Conservation (phyloP, 169 alveolate genomes). For the Theileria orientalis region DNA sequence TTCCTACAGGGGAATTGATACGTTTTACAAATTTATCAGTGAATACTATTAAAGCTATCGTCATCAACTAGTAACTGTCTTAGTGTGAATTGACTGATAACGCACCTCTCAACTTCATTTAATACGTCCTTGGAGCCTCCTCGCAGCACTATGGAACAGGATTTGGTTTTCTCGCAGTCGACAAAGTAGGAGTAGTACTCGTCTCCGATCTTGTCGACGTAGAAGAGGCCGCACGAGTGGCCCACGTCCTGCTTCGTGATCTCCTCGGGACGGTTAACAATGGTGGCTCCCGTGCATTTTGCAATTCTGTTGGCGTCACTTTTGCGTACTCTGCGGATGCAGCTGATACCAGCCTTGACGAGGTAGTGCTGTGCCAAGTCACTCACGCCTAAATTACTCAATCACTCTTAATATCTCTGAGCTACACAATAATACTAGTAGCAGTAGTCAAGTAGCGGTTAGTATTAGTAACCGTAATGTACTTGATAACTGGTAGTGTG, state of each 20-base stretch:
- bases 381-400: constrained; percentile 78
- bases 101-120: constrained; percentile 91
- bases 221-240: constrained; percentile 93
- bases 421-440: too few species aligned
- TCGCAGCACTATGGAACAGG: constrained; percentile 96
- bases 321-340: constrained; percentile 90
- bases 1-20: constrained; percentile 79
- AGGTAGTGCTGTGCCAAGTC: constrained; percentile 96
- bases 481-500: too few species aligned
- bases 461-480: too few species aligned
- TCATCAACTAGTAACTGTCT: background rate
- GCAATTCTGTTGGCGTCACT: constrained; percentile 97
- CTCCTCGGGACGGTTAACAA: constrained; percentile 97
- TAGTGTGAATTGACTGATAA: background rate
- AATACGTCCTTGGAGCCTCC: constrained; percentile 99
- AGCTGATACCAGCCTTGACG: constrained; percentile 91
- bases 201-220: constrained; percentile 89
- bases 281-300: constrained; percentile 95
- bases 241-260: constrained; percentile 91
- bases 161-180: constrained; percentile 91
- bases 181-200: constrained; percentile 83
- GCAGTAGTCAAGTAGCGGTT: too few species aligned
- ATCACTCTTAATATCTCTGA: too few species aligned
- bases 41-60: background rate
- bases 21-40: too few species aligned